These are phyloP conservation scores for Pythium guiyangense DNA, from an alignment of 352 stramenopile species.

Conservation along the genomic window DNA sequence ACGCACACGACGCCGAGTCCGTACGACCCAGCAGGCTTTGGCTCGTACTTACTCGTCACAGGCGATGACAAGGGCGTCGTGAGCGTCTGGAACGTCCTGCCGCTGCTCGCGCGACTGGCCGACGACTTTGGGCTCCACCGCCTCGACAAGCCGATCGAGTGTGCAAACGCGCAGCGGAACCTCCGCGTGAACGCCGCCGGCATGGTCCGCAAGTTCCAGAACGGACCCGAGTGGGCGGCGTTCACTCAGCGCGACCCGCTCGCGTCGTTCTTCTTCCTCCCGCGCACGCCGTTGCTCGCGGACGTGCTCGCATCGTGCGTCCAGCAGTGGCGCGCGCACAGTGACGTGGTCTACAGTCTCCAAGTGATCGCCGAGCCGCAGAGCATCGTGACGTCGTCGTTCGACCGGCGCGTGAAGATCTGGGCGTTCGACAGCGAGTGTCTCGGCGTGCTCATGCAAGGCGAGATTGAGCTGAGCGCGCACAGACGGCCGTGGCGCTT, in stretches of 20 bases:
- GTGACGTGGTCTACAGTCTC: constrained; percentile 72
- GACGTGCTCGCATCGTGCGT: constrained; percentile 25
- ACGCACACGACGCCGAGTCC: constrained; percentile 21
- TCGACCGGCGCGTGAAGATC: constrained; percentile 74
- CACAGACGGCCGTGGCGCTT: constrained; percentile 55
- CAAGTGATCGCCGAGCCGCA: constrained; percentile 64
- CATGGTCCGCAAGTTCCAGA: constrained; percentile 67
- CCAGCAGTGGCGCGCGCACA: constrained; percentile 67
- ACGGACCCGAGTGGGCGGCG: constrained; percentile 54
- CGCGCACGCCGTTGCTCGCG: constrained; percentile 41
- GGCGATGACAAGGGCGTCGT: constrained; percentile 80
- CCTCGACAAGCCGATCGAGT: constrained; percentile 55
- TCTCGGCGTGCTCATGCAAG: constrained; percentile 74
- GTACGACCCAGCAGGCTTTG: constrained; percentile 21
- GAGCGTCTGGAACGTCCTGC: constrained; percentile 65
- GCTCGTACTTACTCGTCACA: constrained; percentile 49
- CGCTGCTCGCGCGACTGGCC: constrained; percentile 55
- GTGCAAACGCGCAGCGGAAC: constrained; percentile 66
- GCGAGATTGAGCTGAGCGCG: constrained; percentile 36
- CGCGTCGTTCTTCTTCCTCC: constrained; percentile 55
- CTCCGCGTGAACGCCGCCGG: constrained; percentile 61
- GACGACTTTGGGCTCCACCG: constrained; percentile 33
- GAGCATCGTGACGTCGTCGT: constrained; percentile 72
- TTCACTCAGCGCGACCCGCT: constrained; percentile 47
- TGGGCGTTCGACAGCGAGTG: constrained; percentile 61